Evolutionary conservation across 768 basidiomycete species (phyloP), one percentile per base, ranked within the genome.

Genomic region (Tricholoma sp.): DNA sequence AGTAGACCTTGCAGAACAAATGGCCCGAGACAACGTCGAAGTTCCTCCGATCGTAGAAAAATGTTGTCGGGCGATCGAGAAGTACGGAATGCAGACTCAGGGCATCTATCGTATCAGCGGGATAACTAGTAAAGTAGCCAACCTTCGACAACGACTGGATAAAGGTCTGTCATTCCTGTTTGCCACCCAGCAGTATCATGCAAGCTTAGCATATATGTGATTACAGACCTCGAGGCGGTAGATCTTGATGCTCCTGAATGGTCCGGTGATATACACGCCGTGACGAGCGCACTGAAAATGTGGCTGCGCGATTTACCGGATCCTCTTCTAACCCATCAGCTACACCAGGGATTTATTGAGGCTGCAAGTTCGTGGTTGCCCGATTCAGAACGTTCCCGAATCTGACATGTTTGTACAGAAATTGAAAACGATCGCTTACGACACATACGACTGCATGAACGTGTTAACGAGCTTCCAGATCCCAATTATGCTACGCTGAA

Each of bases 401-500:
- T 20, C 41, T 31, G 51, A 53, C 47, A 28, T 34, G 3, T 47
- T 45, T 53, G 13, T 63, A 52, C 63, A 94, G 89, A 86, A 67
- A 90, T 90, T 59, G 97, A 98, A 54, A 97, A 96, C 65, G 95
- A 97, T 62, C 85, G 96, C 51, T 75, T 98, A 61, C 83, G 96
- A 57, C 96, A 98, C 65, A 98, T 99, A 60, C 85, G 95, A 50
- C 74, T 98, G 52, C 97, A 99, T 66, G 97, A 98, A 67, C 86
- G 94, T 47, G 94, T 99, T 47, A 99, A 99, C 65, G 96, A 98
- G 61, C 80, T 99, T 53, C 96, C 97, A 11, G 97, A 99, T 72
- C 83, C 97, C n/a, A 98, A 98, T 71, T 99, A 99, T 66, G 92
- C 97, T 1, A 96, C 96, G 1, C 78, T 98, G 51, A 98, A 98